phyloP scores from a whole-genome alignment of 176 grass and related monocot genomes.

The Dactylis glomerata region DNA sequence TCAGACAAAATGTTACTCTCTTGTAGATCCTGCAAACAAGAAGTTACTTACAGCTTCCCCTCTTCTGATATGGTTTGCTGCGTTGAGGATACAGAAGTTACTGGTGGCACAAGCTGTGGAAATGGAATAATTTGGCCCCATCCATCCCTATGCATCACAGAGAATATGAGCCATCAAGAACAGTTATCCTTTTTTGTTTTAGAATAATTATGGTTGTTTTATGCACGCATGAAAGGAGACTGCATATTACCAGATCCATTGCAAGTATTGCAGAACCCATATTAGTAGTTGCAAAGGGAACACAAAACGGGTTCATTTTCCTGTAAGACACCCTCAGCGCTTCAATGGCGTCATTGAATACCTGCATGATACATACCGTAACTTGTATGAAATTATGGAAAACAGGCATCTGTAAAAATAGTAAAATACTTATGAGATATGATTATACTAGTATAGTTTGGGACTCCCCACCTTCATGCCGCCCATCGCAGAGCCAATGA shows the following conservation, averaged over 20 bases:
- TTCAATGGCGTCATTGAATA: conserved; percentile 97
- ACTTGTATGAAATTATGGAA: conserved; percentile 15
- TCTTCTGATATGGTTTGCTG: conserved; percentile 96
- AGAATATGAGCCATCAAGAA: conserved; percentile 11
- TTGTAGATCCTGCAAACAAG: not conserved
- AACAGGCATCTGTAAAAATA: conserved; percentile 10
- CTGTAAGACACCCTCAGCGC: conserved; percentile 95
- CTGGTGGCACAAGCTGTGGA: conserved; percentile 99
- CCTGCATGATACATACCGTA: conserved; percentile 44
- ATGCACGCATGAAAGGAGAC: conserved; percentile 12
- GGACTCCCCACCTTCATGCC: conserved; percentile 77
- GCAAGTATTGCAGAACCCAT: conserved; percentile 99
- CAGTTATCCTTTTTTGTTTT: not conserved
- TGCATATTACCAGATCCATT: conserved; percentile 86
- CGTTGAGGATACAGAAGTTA: conserved; percentile 99
- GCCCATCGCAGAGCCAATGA: conserved; percentile 98
- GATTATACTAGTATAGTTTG: not conserved
- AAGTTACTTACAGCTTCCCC: conserved; percentile 80
- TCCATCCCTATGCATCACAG: conserved; percentile 71
- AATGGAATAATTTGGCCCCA: conserved; percentile 99
- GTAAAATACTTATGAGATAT: not conserved
- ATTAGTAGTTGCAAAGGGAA: conserved; percentile 98
- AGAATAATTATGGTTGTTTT: not conserved
- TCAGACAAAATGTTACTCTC: conserved; percentile 5
- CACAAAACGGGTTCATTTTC: conserved; percentile 99